Evolutionary conservation across 177 flowering plant species (phyloP).

Genomic region (Vitis hybrid): DNA sequence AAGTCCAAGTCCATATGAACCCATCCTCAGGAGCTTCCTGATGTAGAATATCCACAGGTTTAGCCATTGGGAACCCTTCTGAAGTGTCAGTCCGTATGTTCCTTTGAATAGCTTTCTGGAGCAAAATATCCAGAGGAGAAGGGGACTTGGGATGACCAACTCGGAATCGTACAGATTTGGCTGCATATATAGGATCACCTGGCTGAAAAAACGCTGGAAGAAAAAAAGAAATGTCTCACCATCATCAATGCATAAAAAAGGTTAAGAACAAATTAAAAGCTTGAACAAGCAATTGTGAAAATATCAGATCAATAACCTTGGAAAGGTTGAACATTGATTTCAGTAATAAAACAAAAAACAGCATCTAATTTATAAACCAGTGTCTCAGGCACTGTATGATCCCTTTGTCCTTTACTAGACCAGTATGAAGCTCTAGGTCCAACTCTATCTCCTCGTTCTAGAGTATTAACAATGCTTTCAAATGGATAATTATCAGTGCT

Average conservation of each 20-base stretch:
- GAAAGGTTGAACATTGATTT: conserved; percentile 59
- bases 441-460: conserved; percentile 41
- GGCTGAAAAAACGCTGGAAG: conserved; percentile 10
- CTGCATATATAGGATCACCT: conserved; percentile 10
- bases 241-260: neutral
- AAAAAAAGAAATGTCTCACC: neutral
- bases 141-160: conserved; percentile 10
- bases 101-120: too few species aligned
- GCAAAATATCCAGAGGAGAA: too few species aligned
- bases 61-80: neutral
- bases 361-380: conserved; percentile 43
- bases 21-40: neutral
- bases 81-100: too few species aligned
- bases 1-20: conserved; percentile 18
- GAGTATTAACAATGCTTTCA: conserved; percentile 51
- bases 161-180: conserved; percentile 15
- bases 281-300: neutral
- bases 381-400: conserved; percentile 50
- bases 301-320: conserved; percentile 36
- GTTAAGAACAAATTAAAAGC: neutral
- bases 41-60: neutral
- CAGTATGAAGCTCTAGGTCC: conserved; percentile 47
- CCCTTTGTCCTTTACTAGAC: conserved; percentile 63
- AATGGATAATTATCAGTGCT: conserved; percentile 62
- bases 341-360: conserved; percentile 47